Conservation (phyloP, 2,329 filamentous ascomycete genomes). For the Blastomyces silverae region DNA sequence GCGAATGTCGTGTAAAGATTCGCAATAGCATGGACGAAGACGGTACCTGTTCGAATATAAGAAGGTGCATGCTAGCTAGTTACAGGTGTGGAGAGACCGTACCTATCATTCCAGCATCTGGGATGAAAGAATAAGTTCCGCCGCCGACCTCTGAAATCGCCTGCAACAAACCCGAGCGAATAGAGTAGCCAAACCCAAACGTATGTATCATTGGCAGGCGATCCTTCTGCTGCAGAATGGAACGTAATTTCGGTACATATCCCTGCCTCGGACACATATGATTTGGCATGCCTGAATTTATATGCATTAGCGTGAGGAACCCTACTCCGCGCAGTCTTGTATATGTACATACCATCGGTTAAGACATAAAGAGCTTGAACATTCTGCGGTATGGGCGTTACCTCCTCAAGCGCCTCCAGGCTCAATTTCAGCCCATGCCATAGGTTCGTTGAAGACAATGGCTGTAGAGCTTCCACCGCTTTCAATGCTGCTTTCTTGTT, state of each 20-base stretch:
- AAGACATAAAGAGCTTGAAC: conserved; percentile 32
- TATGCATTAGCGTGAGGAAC: conserved; percentile 4
- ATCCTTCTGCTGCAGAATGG: conserved; percentile 32
- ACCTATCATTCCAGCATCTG: conserved; percentile 55
- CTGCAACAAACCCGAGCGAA: conserved; percentile 51
- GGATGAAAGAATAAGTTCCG: conserved; percentile 57
- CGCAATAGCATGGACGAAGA: conserved; percentile 56
- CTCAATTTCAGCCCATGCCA: conserved; percentile 53
- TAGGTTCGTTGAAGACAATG: conserved; percentile 46
- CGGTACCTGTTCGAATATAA: conserved; percentile 38
- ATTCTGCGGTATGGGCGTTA: conserved; percentile 26
- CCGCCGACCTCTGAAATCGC: conserved; percentile 53
- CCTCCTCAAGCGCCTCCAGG: conserved; percentile 43
- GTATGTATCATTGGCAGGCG: conserved; percentile 42
- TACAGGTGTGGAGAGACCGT: background rate
- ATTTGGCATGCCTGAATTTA: conserved; percentile 41
- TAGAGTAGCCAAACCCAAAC: conserved; percentile 49
- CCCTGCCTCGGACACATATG: conserved; percentile 48
- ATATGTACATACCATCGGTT: conserved; percentile 26
- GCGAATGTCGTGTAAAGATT: conserved; percentile 56
- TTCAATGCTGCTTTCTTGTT: conserved; percentile 43
- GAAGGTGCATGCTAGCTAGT: background rate
- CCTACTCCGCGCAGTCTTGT: background rate
- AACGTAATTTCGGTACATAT: conserved; percentile 49
- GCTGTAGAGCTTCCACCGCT: conserved; percentile 42